Percentiles rank a stretch among this genome's conserved stretches.
These are phyloP conservation scores for Skeletonema costatum DNA, from an alignment of 108 stramenopile genomes.

Conservation along the genomic window DNA sequence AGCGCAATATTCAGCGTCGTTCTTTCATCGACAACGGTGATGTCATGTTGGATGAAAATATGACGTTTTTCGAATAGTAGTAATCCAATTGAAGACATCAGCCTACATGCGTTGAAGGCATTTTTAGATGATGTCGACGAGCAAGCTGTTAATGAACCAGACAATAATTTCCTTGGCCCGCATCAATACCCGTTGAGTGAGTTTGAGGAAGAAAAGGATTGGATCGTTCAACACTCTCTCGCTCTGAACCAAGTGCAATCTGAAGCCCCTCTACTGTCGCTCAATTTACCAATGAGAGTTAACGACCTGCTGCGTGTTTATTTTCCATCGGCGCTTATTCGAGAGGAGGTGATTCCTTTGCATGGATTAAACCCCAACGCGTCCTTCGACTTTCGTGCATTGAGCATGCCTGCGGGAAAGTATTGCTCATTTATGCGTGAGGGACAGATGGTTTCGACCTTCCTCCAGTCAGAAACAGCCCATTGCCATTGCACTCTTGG, in stretches of 20 bases:
- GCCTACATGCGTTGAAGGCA: neutral
- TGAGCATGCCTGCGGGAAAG: constrained; percentile 68
- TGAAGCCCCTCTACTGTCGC: constrained; percentile 4
- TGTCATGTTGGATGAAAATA: neutral
- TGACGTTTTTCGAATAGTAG: neutral
- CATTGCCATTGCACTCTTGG: constrained; percentile 75
- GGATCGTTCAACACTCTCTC: constrained; percentile 53
- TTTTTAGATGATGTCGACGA: neutral
- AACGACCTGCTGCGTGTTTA: constrained; percentile 52
- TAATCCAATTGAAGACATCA: neutral
- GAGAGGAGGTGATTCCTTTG: constrained; percentile 49
- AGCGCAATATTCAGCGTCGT: neutral
- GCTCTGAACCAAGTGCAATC: constrained; percentile 2
- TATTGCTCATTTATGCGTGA: constrained; percentile 74
- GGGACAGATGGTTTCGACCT: constrained; percentile 58
- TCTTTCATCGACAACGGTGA: neutral
- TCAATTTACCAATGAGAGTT: constrained; percentile 39
- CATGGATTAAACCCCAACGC: constrained; percentile 40
- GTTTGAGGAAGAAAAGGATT: constrained; percentile 46
- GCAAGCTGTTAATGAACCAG: neutral
- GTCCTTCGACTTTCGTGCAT: constrained; percentile 65
- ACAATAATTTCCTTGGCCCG: constrained; percentile 25
- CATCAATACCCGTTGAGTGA: constrained; percentile 57
- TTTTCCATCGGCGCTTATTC: constrained; percentile 61
- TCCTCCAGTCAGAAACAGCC: constrained; percentile 34